Evolutionary conservation across 2,329 filamentous ascomycete genomes (phyloP), one percentile per base, ranked within the genome.

Genomic region (Pseudocercospora macadamiae): DNA sequence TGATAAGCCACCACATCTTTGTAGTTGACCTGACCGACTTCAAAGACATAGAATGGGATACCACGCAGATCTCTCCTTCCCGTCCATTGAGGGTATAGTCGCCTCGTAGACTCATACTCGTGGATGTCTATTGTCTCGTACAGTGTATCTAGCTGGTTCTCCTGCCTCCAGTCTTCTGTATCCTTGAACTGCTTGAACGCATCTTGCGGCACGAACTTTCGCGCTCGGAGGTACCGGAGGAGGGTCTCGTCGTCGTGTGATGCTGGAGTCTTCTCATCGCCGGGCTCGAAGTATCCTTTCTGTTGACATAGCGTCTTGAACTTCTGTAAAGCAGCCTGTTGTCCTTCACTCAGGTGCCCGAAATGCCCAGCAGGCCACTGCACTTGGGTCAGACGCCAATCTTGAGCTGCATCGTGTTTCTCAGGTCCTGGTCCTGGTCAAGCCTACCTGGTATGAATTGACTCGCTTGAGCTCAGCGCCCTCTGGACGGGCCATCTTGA

Each of bases 41-140:
- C 90, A 76, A 90, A 97, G 61, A 97, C 85, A 76, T 95, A 97
- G 67, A 97, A 83, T 6, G 93, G 93, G 63, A 96, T 96, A 66
- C 93, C 93, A 67, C 92, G 89, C 67, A 86, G 89, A 77, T 97
- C 93, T 66, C 93, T 86, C 65, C 92, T 89, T 55, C 93, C 93
- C 18, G 91, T 96, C 90, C 92, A 97, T 85, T 96, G 91, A 21
- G 93, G 92, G 72, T 96, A 96, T 79, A 97, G 81, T 66, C 86
- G 82, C 57, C 89, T 83, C 61, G 90, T 89, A 70, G 89, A 82
- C 75, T 96, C 91, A 73, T 93, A 97, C 56, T 91, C 88, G 2
- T 90, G 85, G 19, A 93, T 77, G 59, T 96, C 91, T 69, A 97
- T 96, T 28, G 89, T 93, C 72, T 89, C 85, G 77, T 96, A 97